Evolutionary conservation across 169 alveolate genomes (phyloP).

Genomic region (Plasmodium chabaudi): DNA sequence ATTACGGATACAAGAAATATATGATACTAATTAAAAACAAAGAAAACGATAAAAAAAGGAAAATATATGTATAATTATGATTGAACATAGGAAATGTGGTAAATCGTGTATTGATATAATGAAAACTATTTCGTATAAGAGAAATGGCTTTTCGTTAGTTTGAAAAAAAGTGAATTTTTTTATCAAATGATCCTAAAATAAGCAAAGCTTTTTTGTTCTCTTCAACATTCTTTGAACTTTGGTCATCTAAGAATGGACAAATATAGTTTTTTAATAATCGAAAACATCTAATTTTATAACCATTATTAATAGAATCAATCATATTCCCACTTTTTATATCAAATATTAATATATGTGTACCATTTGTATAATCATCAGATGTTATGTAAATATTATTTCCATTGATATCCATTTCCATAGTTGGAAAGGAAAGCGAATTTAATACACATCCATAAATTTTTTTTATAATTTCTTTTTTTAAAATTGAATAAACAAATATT

Average conservation of each 20-base stretch:
- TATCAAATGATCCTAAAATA: conserved; percentile 69
- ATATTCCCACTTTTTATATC: conserved; percentile 75
- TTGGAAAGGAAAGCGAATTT: conserved; percentile 70
- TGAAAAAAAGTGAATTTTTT: conserved; percentile 60
- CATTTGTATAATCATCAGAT: conserved; percentile 57
- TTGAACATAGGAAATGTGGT: too few species aligned
- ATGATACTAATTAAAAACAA: too few species aligned
- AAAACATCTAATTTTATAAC: conserved; percentile 69
- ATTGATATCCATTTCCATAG: conserved; percentile 43
- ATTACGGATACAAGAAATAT: too few species aligned
- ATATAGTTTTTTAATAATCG: conserved; percentile 46
- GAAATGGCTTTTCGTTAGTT: conserved; percentile 12
- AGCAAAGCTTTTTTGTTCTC: conserved; percentile 60
- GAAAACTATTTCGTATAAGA: too few species aligned
- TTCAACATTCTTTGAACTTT: conserved; percentile 38
- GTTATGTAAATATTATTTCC: conserved; percentile 70
- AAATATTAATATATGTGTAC: conserved; percentile 65
- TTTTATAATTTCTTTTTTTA: conserved; percentile 28
- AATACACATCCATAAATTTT: conserved; percentile 71
- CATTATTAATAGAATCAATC: conserved; percentile 58
- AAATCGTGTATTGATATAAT: too few species aligned
- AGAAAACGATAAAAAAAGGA: too few species aligned
- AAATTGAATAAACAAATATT: conserved; percentile 65
- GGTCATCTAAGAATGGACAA: conserved; percentile 43
- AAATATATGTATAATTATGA: too few species aligned